phyloP scores from a whole-genome alignment of 495 filamentous ascomycete genomes.

The Xylaria scruposa region DNA sequence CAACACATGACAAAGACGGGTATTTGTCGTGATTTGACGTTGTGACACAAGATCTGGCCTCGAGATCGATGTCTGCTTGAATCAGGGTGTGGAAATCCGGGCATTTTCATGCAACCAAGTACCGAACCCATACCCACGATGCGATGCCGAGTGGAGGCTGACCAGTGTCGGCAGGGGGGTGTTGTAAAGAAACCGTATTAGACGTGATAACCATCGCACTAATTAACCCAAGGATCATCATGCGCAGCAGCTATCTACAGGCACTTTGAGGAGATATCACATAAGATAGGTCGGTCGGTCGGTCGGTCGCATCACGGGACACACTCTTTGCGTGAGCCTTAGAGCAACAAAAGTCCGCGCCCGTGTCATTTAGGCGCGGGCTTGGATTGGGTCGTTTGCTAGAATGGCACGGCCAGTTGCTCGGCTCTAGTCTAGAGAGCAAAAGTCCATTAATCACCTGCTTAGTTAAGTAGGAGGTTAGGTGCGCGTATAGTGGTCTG shows the following conservation, averaged over 20 bases:
- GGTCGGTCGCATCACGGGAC: slow-evolving; percentile 6
- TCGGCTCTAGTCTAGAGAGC: not conserved
- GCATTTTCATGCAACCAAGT: not conserved
- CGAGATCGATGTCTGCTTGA: slow-evolving; percentile 8
- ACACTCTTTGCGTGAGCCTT: not conserved
- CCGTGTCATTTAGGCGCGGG: not conserved
- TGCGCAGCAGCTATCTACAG: not conserved
- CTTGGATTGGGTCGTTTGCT: not conserved
- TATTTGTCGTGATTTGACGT: not conserved
- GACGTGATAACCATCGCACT: slow-evolving; percentile 6
- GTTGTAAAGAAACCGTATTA: slow-evolving; percentile 1
- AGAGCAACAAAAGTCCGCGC: not conserved
- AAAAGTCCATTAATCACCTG: slow-evolving; percentile 3
- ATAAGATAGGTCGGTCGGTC: not conserved
- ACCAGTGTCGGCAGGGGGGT: not conserved
- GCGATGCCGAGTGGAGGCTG: not conserved
- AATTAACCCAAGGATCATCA: not conserved
- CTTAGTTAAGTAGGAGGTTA: slow-evolving; percentile 16
- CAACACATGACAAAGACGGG: not conserved
- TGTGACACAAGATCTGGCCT: slow-evolving; percentile 18
- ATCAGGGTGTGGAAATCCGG: slow-evolving; percentile 1
- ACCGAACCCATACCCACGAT: slow-evolving; percentile 13
- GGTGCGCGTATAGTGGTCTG: not conserved
- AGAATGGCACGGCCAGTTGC: slow-evolving; percentile 6
- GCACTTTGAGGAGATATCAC: not conserved